Base-by-base conservation (phyloP, 2,329 filamentous ascomycete species). In the Emmonsia crescens region DNA sequence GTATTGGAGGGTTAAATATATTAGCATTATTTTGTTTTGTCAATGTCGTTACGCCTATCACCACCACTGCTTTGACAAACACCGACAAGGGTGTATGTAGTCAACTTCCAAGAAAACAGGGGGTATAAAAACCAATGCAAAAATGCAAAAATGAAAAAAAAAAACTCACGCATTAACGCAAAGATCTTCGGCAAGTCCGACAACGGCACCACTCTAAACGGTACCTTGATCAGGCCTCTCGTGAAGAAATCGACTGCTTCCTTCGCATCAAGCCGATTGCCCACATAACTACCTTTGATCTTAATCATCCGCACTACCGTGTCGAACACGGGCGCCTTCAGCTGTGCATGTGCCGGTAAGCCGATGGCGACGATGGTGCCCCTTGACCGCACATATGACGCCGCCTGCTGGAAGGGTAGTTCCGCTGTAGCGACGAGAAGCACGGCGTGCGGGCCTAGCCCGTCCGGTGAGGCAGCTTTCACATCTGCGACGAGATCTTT, bases 341-440 rank as follows among this genome's bases (percentile, higher is more conserved):
- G 82, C 76, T 82, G 89, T 1, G 92, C 91, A 66, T 86, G 82
- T 44, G 89, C 87, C 5, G 93, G 93, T 31, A 96, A 81, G 71
- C 92, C 93, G 70, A 97, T 94, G 77, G 89, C 93, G 65, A 96
- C 84, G 71, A 96, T 89, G 46, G 85, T 83, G 63, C 93, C 93
- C 64, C 86, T 85, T 61, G 90, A 83, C 63, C 93, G 89, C 65
- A 96, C 87, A 77, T 96, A 96, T 76, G 82, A 86, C 56, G 89
- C 86, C 49, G 93, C 93, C 79, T 96, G 92, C 79, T 96, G 91
- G 86, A 96, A 96, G 60, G 93, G 93, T 80, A 88, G 90, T 83
- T 96, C 92, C 69, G 81, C 84, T 59, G 90, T 91, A 64, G 93
- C 92, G 64, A 96, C 85, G 52, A 96, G 82, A 67, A 96, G 81